Evolutionary conservation across 73 alveolate species (phyloP).

Genomic region (Paramecium caudatum): DNA sequence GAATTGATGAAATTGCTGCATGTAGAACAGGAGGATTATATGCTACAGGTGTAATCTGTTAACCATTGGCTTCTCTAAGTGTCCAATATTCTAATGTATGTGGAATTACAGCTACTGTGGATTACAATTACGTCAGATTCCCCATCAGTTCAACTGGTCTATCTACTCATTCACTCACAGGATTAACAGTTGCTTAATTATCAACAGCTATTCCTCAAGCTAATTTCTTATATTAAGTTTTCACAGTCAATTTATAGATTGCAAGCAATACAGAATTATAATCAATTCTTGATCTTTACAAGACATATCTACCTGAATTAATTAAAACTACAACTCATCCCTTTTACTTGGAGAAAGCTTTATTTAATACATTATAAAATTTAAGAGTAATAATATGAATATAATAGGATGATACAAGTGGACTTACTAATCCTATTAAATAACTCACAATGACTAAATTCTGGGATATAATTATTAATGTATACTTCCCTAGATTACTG

Average conservation of each 20-base stretch:
- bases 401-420: background rate
- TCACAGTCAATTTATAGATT: background rate
- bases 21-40: background rate
- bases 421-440: background rate
- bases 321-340: background rate
- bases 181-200: background rate
- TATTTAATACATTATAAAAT: background rate
- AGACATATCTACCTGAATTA: background rate
- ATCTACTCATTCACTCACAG: background rate
- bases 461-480: background rate
- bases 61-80: background rate
- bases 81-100: conserved; percentile 23
- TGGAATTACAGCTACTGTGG: background rate
- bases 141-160: background rate
- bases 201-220: background rate
- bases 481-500: background rate
- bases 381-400: background rate
- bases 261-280: conserved; percentile 18
- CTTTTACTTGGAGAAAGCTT: conserved; percentile 28
- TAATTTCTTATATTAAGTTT: conserved; percentile 6
- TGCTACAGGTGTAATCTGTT: background rate
- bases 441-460: background rate
- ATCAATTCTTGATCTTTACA: conserved; percentile 6
- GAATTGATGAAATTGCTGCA: conserved; percentile 37
- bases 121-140: conserved; percentile 15